Evolutionary conservation across 2,329 filamentous ascomycete genomes (phyloP), one percentile per base, ranked within the genome.

Genomic region (Cordyceps fumosorosea): DNA sequence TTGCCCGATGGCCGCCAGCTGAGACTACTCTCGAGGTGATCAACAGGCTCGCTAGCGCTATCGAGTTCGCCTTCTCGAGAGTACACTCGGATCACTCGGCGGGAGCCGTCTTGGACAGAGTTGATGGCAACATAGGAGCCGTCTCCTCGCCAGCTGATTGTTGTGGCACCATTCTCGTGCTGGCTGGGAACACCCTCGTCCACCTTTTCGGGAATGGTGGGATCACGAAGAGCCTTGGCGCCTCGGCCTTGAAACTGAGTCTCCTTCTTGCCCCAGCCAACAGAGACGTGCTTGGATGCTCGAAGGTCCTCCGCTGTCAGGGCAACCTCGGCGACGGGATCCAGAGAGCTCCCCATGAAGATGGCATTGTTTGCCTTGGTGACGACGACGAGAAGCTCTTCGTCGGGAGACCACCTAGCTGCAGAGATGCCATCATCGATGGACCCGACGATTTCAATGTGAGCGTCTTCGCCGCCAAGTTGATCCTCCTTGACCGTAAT

Each of bases 201-300:
- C 20, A 97, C 84, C 71, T 88, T 90, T 73, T 98, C 93, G 0
- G 95, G 95, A 67, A 99, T 90, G 11, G 95, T 99, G 18, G 95
- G 95, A 74, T 99, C 95, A 60, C 91, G 85, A 66, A 98, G 79
- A 22, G 92, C 92, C 76, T 86, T 87, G 62, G 93, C 93, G 65
- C 93, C 86, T 69, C 90, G 91, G 56, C 95, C 95, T 71, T 97
- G 90, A 74, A 99, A 99, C 73, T 99, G 95, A 0, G 95, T 99
- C 76, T 99, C 95, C 72, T 90, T 91, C 79, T 98, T 98, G 64
- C 95, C 95, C 95, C 95, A 99, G 56, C 95, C 95, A 24, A 99
- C 93, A 22, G 92, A 96, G 62, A 97, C 95, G 78, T 97, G 93
- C 73, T 89, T 95, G 29, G 89, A 98, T n/a, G 86, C 85, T 68